Evolutionary conservation across 176 grass and related monocot genomes (phyloP).

Genomic region (Oryza brachyantha): DNA sequence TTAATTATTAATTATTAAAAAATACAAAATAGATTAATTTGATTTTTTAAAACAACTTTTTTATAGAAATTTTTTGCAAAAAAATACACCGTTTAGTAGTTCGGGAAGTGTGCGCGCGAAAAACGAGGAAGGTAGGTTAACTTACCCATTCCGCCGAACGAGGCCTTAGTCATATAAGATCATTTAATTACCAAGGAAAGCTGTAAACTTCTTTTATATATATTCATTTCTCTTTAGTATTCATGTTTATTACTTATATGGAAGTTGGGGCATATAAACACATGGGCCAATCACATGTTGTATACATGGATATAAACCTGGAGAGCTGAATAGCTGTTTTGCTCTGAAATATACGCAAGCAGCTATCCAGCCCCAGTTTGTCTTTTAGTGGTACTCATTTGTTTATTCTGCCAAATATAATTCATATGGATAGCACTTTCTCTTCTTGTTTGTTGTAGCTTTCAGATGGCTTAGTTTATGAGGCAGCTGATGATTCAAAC

Average conservation of each 20-base stretch:
- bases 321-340: background rate
- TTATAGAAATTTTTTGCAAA: no score
- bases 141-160: no score
- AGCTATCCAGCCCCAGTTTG: background rate
- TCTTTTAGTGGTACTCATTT: background rate
- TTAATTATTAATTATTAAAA: no score
- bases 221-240: background rate
- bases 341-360: background rate
- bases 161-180: background rate
- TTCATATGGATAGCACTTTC: background rate
- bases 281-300: background rate
- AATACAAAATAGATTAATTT: no score
- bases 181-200: background rate
- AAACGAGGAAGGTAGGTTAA: no score
- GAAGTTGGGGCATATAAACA: background rate
- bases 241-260: background rate
- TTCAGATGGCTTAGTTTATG: conserved; percentile 66
- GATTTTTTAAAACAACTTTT: no score
- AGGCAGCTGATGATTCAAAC: conserved; percentile 53
- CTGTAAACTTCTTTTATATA: background rate
- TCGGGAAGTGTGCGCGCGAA: no score
- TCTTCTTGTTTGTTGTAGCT: conserved; percentile 41
- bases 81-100: no score
- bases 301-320: background rate
- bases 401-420: background rate